Conservation (phyloP, 805 yeast genomes). For the Yamadazyma nakazawae region DNA sequence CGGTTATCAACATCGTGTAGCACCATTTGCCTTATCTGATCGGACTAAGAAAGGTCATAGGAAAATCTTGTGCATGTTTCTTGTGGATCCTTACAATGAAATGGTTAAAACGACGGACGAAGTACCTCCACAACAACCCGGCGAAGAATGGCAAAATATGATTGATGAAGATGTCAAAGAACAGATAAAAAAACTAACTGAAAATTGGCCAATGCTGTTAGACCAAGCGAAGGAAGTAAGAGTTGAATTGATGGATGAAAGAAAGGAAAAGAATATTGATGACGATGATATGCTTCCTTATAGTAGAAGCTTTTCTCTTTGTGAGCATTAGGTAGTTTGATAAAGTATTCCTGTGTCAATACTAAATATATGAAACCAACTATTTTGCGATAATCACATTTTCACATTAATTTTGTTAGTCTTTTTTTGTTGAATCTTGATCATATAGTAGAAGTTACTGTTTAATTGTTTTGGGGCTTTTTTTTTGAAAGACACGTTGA, state of each 20-base stretch:
- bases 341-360: not conserved
- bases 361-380: not conserved
- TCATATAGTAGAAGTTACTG: too few species aligned
- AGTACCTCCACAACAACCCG: constrained; percentile 37
- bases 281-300: constrained; percentile 15
- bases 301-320: constrained; percentile 24
- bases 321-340: constrained; percentile 27
- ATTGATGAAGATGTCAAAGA: constrained; percentile 9
- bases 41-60: constrained; percentile 34
- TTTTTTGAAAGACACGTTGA: too few species aligned
- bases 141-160: constrained; percentile 26
- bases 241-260: constrained; percentile 29
- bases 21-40: constrained; percentile 35
- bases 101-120: constrained; percentile 24
- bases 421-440: too few species aligned
- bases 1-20: constrained; percentile 37
- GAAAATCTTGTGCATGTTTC: constrained; percentile 38
- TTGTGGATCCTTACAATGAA: constrained; percentile 35
- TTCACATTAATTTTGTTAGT: too few species aligned
- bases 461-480: too few species aligned
- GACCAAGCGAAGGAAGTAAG: constrained; percentile 26
- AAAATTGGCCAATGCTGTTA: constrained; percentile 17
- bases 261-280: constrained; percentile 14
- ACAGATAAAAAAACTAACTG: constrained; percentile 1
- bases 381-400: too few species aligned